These are phyloP conservation scores for Litsea cubeba DNA, from an alignment of 164 flowering plant genomes.

Conservation along the genomic window DNA sequence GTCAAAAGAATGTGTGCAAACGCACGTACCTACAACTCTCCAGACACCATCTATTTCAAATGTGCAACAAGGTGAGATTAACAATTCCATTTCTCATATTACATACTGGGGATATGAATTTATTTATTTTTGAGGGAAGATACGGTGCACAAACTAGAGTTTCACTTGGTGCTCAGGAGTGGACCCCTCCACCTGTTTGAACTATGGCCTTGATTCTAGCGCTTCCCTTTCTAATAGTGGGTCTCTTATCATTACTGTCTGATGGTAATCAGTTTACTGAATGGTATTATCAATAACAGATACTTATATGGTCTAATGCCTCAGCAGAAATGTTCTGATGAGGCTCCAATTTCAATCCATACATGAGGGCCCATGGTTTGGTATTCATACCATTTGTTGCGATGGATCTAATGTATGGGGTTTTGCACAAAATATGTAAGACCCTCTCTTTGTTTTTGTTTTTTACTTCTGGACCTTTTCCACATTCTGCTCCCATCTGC, in stretches of 20 bases:
- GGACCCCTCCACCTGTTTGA: neutral
- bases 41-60: slow-evolving; percentile 92
- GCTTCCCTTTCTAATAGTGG: neutral
- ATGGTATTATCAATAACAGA: neutral
- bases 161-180: neutral
- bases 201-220: neutral
- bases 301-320: no score
- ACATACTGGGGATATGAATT: neutral
- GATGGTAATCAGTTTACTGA: neutral
- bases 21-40: slow-evolving; percentile 90
- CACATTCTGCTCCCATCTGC: no score
- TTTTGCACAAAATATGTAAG: neutral
- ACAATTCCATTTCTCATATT: neutral
- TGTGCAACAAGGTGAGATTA: slow-evolving; percentile 71
- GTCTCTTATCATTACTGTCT: neutral
- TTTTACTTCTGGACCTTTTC: neutral
- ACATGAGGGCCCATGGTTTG: neutral
- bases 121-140: neutral
- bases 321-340: neutral
- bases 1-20: slow-evolving; percentile 81
- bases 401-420: neutral
- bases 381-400: neutral
- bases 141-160: neutral
- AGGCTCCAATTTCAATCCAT: neutral
- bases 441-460: neutral